A percentile compares a stretch with the other conserved stretches of the same genome.
phyloP scores from a whole-genome alignment of 768 basidiomycete genomes.

The Coprinopsis strossmayeri region DNA sequence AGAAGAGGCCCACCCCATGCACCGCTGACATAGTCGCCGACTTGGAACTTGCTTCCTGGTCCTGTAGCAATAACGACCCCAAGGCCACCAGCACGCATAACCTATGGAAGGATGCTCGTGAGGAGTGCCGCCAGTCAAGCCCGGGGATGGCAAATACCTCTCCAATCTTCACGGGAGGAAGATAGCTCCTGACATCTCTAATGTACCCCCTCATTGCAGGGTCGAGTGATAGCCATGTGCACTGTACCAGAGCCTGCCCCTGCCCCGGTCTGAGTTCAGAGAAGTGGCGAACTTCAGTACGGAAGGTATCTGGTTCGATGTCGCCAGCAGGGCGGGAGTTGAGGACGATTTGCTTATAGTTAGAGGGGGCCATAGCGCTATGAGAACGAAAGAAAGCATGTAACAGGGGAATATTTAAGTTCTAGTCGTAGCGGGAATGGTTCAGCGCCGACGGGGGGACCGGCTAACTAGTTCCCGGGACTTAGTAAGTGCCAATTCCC shows the following conservation, averaged over 20 bases:
- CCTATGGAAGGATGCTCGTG: conserved; percentile 20
- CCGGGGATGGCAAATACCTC: conserved; percentile 38
- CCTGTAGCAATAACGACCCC: conserved; percentile 61
- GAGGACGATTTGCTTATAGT: conserved; percentile 67
- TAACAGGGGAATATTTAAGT: too few species aligned
- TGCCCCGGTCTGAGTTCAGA: conserved; percentile 41
- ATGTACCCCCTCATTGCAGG: conserved; percentile 76
- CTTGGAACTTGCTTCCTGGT: conserved; percentile 42
- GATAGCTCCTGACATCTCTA: conserved; percentile 62
- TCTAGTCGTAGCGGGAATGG: too few species aligned
- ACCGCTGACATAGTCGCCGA: conserved; percentile 68
- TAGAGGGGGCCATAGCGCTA: conserved; percentile 14
- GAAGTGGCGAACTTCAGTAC: conserved; percentile 45
- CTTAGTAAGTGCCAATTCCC: too few species aligned
- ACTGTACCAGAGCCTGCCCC: background rate
- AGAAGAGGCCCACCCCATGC: conserved; percentile 42
- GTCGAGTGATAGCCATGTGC: conserved; percentile 1
- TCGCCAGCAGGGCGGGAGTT: conserved; percentile 64
- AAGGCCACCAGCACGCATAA: conserved; percentile 68
- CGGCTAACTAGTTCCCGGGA: too few species aligned
- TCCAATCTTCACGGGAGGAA: conserved; percentile 67
- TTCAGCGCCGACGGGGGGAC: too few species aligned
- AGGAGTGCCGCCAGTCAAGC: background rate
- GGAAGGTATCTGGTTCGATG: conserved; percentile 72
- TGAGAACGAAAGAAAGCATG: too few species aligned